Base-by-base conservation (phyloP, 345 rosid genomes). In the Eutrema japonicum region DNA sequence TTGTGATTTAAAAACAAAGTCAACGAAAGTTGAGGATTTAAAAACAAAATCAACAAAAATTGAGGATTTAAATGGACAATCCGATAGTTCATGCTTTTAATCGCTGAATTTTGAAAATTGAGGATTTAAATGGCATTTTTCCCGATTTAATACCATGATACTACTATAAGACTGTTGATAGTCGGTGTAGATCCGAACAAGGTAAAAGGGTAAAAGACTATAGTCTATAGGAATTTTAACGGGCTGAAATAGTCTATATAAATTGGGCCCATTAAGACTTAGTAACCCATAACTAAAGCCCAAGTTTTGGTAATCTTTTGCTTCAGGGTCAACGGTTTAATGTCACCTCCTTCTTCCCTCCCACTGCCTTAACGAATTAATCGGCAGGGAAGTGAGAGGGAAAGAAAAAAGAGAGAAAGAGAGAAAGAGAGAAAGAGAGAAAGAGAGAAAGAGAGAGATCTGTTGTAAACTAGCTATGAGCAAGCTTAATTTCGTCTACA, bases 291-390 rank as follows among this genome's bases (percentile, higher is more conserved):
- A 47, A 5, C 3, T 10, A 10, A 66, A 51, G 63, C 69, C 69
- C 56, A 68, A 10, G 26, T 51, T 32, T 35, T 35, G 38, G 13
- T 41, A 13, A 8, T 26, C 62, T 46, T 57, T 65, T 42, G 22
- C 6, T 72, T 18, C 49, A 73, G 27, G 61, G 76, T 77, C 80
- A 77, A 77, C 76, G 40, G 18, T 55, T 26, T 36, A 22, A 41
- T 42, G 38, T 12, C 35, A 0, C 27, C 60, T 57, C 64, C 29
- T 54, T 32, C 60, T 48, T 56, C 61, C 45, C 52, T 58, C 62
- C 43, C 49, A 16, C 53, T 49, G 41, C 14, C 56, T 70, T 18
- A 56, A 4, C 37, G 55, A 64, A 57, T 57, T 76, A 71, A 64
- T 57, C 63, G 14, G 7, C 36, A 26, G 16, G 18, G 35, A 58